Evolutionary conservation across 257 asterid genomes (phyloP).

Genomic region (Fraxinus americana): DNA sequence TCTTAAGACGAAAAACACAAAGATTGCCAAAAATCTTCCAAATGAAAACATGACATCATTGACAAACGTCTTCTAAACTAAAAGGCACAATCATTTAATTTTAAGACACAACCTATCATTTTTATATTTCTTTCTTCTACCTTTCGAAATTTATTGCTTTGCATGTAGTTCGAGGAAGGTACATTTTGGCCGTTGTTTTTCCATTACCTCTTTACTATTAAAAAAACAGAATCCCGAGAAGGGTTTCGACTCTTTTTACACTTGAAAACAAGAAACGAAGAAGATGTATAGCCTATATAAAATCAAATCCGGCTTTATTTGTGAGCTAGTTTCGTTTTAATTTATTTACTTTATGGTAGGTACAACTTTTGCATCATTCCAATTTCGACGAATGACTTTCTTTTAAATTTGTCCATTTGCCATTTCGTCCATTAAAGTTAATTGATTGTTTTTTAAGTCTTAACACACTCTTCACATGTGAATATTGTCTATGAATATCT

Average conservation of each 20-base stretch:
- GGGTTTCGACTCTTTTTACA: background rate
- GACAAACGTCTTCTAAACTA: too few relatives aligned
- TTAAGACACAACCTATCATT: background rate
- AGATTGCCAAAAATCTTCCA: too few relatives aligned
- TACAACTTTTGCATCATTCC: conserved; percentile 1
- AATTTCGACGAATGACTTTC: background rate
- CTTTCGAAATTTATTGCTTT: too few relatives aligned
- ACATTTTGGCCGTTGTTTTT: background rate
- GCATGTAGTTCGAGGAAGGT: background rate
- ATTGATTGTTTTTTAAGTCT: background rate
- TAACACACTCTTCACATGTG: background rate
- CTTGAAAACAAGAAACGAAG: background rate
- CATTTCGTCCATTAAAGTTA: background rate
- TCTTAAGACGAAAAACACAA: too few relatives aligned
- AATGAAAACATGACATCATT: too few relatives aligned
- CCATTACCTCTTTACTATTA: background rate
- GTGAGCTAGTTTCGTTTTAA: background rate
- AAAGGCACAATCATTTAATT: too few relatives aligned
- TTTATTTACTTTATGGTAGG: background rate
- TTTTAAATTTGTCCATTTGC: background rate
- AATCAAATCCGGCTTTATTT: background rate
- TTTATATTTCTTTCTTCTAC: background rate
- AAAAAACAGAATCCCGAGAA: background rate
- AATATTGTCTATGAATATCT: background rate
- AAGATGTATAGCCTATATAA: too few relatives aligned